A percentile compares a stretch with the other conserved stretches of the same genome.
phyloP scores from a whole-genome alignment of 306 rosid genomes.

The Geum urbanum region DNA sequence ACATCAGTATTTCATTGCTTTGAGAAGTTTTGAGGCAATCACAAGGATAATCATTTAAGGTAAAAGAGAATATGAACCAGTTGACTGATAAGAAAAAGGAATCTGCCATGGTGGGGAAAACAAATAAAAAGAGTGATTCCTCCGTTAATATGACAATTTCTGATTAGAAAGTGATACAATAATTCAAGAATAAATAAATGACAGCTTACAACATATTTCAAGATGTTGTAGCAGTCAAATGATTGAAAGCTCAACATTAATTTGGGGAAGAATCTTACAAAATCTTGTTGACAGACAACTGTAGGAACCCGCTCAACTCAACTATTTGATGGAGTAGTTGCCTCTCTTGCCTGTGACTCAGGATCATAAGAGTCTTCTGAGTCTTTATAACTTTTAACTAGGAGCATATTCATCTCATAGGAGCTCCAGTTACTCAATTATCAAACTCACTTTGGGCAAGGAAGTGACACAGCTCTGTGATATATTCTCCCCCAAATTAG shows the following conservation, averaged over 20 bases:
- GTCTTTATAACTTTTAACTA: neutral
- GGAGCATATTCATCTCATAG: neutral
- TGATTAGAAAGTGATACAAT: neutral
- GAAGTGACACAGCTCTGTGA: neutral
- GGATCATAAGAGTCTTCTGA: neutral
- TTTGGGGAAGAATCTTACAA: conserved; percentile 15
- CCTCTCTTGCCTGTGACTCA: too few species aligned
- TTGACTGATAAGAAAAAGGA: neutral
- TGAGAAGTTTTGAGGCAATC: neutral
- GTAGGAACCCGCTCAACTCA: neutral
- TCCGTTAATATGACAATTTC: neutral
- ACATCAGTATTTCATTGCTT: conserved; percentile 2
- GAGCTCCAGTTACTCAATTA: neutral
- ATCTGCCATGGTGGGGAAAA: neutral
- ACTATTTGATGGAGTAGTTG: conserved; percentile 7
- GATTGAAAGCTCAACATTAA: conserved; percentile 2
- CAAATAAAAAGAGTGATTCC: neutral
- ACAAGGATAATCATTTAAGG: neutral
- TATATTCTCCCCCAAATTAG: neutral
- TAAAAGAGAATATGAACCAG: neutral
- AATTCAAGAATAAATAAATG: conserved; percentile 6
- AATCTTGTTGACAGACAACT: conserved; percentile 7
- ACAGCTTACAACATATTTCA: neutral
- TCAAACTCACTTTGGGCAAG: neutral
- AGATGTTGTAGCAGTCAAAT: neutral